Evolutionary conservation across 225 moss, liverwort and hornwort species (phyloP), one percentile per base, ranked within the genome.

Genomic region (Bryoerythrophyllum caledonicum): DNA sequence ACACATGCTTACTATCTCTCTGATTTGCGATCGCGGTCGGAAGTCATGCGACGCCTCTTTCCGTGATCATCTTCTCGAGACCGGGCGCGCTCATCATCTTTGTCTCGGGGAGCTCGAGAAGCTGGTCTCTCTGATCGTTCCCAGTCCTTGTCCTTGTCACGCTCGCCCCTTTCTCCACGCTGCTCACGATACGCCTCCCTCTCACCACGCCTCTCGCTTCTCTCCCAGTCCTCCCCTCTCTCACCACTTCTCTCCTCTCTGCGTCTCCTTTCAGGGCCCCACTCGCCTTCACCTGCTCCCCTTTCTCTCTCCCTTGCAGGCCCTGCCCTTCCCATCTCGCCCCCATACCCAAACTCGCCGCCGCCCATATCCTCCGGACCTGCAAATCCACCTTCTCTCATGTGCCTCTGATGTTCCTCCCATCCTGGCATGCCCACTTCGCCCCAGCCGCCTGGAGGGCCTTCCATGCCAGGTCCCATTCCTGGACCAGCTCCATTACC

Each of bases 121-220:
- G 81, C 86, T 10, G 83, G 80, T 73, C 94, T 85, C 61, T 94
- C 97, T 58, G 91, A 74, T 68, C 94, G 83, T 13, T 88, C 86
- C 97, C 97, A 97, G 32, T 97, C 97, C 75, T 97, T 97, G 1
- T 97, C 97, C 80, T 97, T 97, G 49, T 97, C 96, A 1, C 96
- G 92, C 13, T 91, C 94, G 38, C 80, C 70, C 43, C 82, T 84
- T 6, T 85, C 85, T 64, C 80, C 85, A 51, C 82, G 81, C n/a
- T 76, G 81, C 43, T 89, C 89, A 26, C 89, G 89, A 26, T 84
- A 82, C 1, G 65, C 80, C 54, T 89, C 89, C n/a, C 89, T 79
- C 24, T 97, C 97, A 52, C 94, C 73, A 3, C 85, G 94, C 61
- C 93, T 83, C 7, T 94, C 94, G 23, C 91, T 80, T 62, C 85